Base-by-base conservation (phyloP, 495 filamentous ascomycete species). In the Penicillium arizonense region DNA sequence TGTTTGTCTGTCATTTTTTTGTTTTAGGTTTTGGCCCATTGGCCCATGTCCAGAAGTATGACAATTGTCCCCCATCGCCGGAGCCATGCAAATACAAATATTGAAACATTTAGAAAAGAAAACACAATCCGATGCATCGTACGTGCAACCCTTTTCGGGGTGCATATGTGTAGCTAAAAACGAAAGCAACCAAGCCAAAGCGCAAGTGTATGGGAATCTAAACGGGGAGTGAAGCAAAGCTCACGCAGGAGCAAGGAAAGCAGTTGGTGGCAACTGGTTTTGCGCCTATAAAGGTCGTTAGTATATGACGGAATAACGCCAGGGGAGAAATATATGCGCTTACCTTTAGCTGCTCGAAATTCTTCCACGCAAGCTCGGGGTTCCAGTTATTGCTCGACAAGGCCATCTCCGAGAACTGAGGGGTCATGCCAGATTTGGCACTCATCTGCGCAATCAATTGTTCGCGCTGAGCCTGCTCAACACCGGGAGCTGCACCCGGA, bases 371-470 rank as follows among this genome's bases (percentile, higher is more conserved):
- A 46, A 70, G 69, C n/a, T 86, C 81, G 34, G 87, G 78, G 63
- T 90, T 81, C 88, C 90, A 94, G 40, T 79, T 80, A 54, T 82
- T 85, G 52, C 87, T 80, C 0, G 78, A 75, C 5, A 94, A 73
- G 56, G 89, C 91, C 67, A 88, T 73, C 56, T 84, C 77, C 3
- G 90, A 85, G 58, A 83, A 93, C 48, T 86, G 75, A 8, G 84
- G 61, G 1, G 80, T 91, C 87, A 94, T 86, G 32, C 82, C 78
- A 2, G 89, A 91, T 41, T 77, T 78, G 40, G 76, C 78, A 54
- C 82, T 85, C 54, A 94, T 70, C 61, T 89, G 82, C 41, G 77
- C 62, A 6, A 89, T 71, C 65, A 90, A 73, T 47, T 81, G 74
- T 65, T 87, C 85, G 49, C 83, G 78, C 44, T 79, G 77, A 74